Evolutionary conservation across 2,329 filamentous ascomycete species (phyloP).

Genomic region (Emergomyces pasteurianus): DNA sequence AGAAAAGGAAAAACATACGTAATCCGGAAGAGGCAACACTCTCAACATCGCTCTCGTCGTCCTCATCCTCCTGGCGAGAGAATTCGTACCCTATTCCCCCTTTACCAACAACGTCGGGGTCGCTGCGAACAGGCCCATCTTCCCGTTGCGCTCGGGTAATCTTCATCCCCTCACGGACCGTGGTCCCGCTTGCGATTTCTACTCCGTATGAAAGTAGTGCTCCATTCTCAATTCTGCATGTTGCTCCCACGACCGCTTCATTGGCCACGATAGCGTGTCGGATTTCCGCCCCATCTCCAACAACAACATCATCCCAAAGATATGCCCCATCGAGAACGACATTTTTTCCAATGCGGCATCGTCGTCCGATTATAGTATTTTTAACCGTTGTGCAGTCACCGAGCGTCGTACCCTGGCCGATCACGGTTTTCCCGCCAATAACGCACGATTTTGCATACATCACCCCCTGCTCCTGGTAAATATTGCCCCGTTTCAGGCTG

Average conservation of each 20-base stretch:
- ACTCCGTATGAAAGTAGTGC: constrained; percentile 72
- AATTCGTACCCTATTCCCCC: constrained; percentile 53
- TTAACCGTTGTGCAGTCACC: constrained; percentile 58
- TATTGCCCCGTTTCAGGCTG: constrained; percentile 53
- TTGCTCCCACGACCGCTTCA: constrained; percentile 57
- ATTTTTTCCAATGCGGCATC: constrained; percentile 77
- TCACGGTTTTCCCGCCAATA: constrained; percentile 56
- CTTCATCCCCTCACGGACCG: constrained; percentile 27
- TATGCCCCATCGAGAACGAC: constrained; percentile 69
- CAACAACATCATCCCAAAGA: constrained; percentile 72
- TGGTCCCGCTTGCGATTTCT: constrained; percentile 51
- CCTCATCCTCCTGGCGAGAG: constrained; percentile 53
- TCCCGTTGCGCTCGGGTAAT: constrained; percentile 36
- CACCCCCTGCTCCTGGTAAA: constrained; percentile 70
- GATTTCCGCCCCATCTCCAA: constrained; percentile 64
- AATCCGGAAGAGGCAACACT: constrained; percentile 39
- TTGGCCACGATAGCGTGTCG: constrained; percentile 65
- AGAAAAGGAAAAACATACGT: neutral
- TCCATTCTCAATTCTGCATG: constrained; percentile 57
- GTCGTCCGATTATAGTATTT: constrained; percentile 69
- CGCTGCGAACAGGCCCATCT: constrained; percentile 32
- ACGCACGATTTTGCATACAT: constrained; percentile 59
- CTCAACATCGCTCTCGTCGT: constrained; percentile 49
- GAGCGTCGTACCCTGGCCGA: constrained; percentile 66
- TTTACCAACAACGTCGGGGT: constrained; percentile 44